Evolutionary conservation across 805 yeast species (phyloP), one percentile per base, ranked within the genome.

Genomic region (Brettanomyces naardenensis): DNA sequence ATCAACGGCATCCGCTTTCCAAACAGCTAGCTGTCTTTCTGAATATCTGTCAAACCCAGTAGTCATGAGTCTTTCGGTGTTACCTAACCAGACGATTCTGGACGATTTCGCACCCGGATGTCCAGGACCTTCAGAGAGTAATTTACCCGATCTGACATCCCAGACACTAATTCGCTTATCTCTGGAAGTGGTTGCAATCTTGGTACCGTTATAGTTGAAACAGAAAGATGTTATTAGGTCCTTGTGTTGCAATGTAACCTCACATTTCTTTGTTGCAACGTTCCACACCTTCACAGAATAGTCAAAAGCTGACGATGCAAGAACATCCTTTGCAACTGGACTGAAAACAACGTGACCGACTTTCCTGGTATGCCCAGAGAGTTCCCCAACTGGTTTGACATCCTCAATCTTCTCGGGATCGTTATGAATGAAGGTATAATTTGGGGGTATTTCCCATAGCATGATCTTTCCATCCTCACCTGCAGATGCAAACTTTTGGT

Each of bases 21-120:
- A 92, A 40, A 92, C 68, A 51, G 92, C 98, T 43, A 90, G 68
- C 64, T 92, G 97, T 58, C 99, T 86, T 56, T 92, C 97, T 33
- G 95, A 84, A 48, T 85, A 70, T 53, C 83, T 76, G 20, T 95
- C 86, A 59, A 92, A 92, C 1, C 99, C 99, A 6, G 98, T 89
- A 28, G 98, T 90, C 36, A 80, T 82, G 27, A 92, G 64, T 49
- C 97, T 73, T 53, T 89, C 82, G 33, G 81, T 65, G 52, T 85
- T 77, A 26, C 97, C 97, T 43, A 90, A 64, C 97, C 98, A 92
- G 13, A 75, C 76, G 28, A 86, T 82, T 58, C 97, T 77, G 18
- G 89, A 73, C 25, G 85, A 79, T 59, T 92, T 92, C 26, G 97
- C 96, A 43, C 97, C 97, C 3, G 82, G 65, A 56, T 92, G 98